Percentiles rank a stretch among this genome's conserved stretches.
These are phyloP conservation scores for Pleurotus citrinopileatus DNA, from an alignment of 768 basidiomycete species.

Conservation along the genomic window DNA sequence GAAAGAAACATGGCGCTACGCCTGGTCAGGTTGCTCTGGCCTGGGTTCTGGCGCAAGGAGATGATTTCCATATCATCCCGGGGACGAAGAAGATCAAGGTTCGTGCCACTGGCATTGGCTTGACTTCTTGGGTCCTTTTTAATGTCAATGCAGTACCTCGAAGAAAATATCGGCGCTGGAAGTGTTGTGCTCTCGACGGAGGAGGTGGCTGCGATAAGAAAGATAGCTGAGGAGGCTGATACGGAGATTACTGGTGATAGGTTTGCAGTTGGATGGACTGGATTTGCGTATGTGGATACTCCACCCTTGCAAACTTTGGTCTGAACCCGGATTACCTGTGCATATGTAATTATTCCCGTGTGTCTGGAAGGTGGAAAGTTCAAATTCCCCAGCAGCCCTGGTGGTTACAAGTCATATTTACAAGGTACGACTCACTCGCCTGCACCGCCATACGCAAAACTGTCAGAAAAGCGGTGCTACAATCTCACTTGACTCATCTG, in stretches of 20 bases:
- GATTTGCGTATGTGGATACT: conserved; percentile 14
- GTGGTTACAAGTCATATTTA: too few species aligned
- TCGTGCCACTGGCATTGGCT: background rate
- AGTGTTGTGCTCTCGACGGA: conserved; percentile 30
- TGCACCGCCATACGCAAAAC: too few species aligned
- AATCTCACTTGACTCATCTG: too few species aligned
- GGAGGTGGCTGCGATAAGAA: conserved; percentile 34
- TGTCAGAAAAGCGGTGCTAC: too few species aligned
- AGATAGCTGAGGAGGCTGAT: conserved; percentile 30
- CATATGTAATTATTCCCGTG: too few species aligned
- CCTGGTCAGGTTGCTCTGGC: conserved; percentile 43
- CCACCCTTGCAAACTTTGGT: background rate
- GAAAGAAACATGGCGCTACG: conserved; percentile 33
- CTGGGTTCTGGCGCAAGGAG: conserved; percentile 44
- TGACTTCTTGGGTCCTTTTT: background rate
- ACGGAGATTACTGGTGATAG: conserved; percentile 23
- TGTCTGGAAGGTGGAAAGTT: too few species aligned
- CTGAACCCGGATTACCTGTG: too few species aligned
- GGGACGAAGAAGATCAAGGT: conserved; percentile 38
- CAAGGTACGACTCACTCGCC: too few species aligned
- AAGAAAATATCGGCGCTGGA: conserved; percentile 42
- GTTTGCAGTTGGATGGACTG: conserved; percentile 17
- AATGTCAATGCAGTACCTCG: conserved; percentile 28
- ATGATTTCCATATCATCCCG: conserved; percentile 41
- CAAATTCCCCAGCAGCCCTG: too few species aligned